Evolutionary conservation across 192 early-diverging fungal genomes (phyloP).

Genomic region (Obelidium mucronatum): DNA sequence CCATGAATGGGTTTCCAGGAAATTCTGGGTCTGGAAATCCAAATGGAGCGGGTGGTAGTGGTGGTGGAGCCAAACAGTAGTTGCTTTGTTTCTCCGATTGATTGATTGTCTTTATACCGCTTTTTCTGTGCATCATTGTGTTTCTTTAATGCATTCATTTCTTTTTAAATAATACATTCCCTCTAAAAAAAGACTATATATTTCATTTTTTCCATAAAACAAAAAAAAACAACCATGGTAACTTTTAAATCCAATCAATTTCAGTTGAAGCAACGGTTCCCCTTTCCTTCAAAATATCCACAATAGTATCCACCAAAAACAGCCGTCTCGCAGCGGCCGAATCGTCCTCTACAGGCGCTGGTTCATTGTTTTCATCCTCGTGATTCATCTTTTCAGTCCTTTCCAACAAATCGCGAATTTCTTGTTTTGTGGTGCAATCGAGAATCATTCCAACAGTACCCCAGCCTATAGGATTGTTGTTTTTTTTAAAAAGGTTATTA

Average conservation of each 20-base stretch:
- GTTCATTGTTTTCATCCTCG: not conserved
- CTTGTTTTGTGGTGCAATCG: slow-evolving; percentile 8
- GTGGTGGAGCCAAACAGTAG: not conserved
- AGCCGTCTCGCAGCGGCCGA: not conserved
- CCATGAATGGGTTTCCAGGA: not conserved
- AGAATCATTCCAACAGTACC: slow-evolving; percentile 28
- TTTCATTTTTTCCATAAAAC: too few species aligned
- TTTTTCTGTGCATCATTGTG: not conserved
- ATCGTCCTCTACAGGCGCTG: not conserved
- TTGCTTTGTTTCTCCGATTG: too few species aligned
- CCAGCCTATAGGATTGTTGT: not conserved
- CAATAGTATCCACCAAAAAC: slow-evolving; percentile 7
- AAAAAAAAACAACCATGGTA: not conserved
- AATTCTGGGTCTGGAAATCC: not conserved
- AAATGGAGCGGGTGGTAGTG: not conserved
- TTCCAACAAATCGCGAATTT: not conserved
- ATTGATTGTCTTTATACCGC: not conserved
- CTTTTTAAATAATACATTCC: not conserved
- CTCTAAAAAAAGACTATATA: too few species aligned
- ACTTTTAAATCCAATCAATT: slow-evolving; percentile 9
- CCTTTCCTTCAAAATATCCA: slow-evolving; percentile 5
- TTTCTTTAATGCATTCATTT: not conserved
- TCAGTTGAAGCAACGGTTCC: not conserved
- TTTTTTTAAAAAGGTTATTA: not conserved
- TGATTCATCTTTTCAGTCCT: not conserved